A percentile compares a stretch with the other conserved stretches of the same genome.
phyloP scores from a whole-genome alignment of 2,329 filamentous ascomycete genomes.

The Aspergillus novofumigatus region DNA sequence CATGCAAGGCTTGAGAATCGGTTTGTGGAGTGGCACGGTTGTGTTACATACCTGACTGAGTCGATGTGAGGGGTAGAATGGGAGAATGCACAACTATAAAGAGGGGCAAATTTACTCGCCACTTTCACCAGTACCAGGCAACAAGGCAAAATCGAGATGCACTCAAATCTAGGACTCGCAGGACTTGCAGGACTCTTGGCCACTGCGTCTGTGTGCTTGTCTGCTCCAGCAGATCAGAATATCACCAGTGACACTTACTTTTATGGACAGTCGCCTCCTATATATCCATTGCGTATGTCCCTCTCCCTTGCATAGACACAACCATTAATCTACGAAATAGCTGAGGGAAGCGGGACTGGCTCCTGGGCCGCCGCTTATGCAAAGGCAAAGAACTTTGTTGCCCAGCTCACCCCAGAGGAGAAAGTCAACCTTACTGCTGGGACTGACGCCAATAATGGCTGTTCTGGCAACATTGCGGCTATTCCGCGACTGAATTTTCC shows the following conservation, averaged over 20 bases:
- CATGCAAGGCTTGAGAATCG: not conserved
- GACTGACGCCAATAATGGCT: conserved; percentile 23
- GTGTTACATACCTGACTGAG: not conserved
- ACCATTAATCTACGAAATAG: conserved; percentile 5
- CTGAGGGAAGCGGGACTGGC: conserved; percentile 24
- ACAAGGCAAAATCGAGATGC: conserved; percentile 1
- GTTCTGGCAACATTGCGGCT: conserved; percentile 30
- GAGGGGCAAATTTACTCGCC: too few species aligned
- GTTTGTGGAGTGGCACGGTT: not conserved
- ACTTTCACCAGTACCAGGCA: not conserved
- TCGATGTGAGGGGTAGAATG: not conserved
- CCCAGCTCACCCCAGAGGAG: conserved; percentile 39
- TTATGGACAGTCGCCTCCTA: conserved; percentile 21
- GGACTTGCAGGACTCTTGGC: conserved; percentile 7
- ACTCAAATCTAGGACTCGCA: not conserved
- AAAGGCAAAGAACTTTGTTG: conserved; percentile 37
- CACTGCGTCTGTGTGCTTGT: conserved; percentile 7
- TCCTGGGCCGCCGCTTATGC: conserved; percentile 34
- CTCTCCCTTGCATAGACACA: not conserved
- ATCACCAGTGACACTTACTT: conserved; percentile 20
- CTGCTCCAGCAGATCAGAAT: conserved; percentile 11
- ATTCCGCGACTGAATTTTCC: conserved; percentile 30
- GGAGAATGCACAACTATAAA: not conserved
- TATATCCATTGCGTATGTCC: conserved; percentile 22
- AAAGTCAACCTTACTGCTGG: conserved; percentile 35